Base-by-base conservation (phyloP, 371 early-diverging fungal species). In the Apophysomyces sp. region DNA sequence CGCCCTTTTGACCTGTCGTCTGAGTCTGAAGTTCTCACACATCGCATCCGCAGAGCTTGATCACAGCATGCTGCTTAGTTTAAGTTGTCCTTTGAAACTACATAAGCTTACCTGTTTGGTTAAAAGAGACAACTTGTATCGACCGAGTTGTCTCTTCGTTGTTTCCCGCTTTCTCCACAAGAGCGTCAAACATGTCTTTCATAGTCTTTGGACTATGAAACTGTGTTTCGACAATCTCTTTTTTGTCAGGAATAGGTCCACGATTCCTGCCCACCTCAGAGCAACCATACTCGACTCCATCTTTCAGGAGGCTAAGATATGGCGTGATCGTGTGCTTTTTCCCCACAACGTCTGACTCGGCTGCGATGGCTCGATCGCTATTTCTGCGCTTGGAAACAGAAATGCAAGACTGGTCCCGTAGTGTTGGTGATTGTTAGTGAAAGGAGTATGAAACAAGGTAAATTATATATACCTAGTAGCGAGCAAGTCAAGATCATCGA, bases 171-270 rank as follows among this genome's bases (percentile, higher is more conserved):
- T 41, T 41, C n/a, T 11, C 41, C 11, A 16, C 18, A 15, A n/a
- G 15, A 1, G 15, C 1, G 13, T 15, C 18, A 41, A 41, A 83
- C 63, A 55, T 28, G 34, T 55, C 56, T 34, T 55, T 55, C 56
- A 55, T 55, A 5, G 34, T 34, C 56, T 55, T 55, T 34, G 56
- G 56, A 55, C 32, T 9, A 34, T 13, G 56, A 8, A 55, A 32
- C 56, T 55, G 34, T 5, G 12, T 31, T 34, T 55, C 34, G 11
- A 55, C 28, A 0, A 55, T 32, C 36, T 55, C 56, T 32, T 55
- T 36, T 16, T 55, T 29, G 12, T 32, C 56, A 36, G 32, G 7
- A 8, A 1, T 32, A 4, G 37, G 32, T 4, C 3, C 56, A 15
- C 32, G 32, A 7, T n/a, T 9, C 16, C 32, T 55, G 30, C 56